phyloP scores from a whole-genome alignment of 2,329 filamentous ascomycete species.

The Trichoderma semiorbis region DNA sequence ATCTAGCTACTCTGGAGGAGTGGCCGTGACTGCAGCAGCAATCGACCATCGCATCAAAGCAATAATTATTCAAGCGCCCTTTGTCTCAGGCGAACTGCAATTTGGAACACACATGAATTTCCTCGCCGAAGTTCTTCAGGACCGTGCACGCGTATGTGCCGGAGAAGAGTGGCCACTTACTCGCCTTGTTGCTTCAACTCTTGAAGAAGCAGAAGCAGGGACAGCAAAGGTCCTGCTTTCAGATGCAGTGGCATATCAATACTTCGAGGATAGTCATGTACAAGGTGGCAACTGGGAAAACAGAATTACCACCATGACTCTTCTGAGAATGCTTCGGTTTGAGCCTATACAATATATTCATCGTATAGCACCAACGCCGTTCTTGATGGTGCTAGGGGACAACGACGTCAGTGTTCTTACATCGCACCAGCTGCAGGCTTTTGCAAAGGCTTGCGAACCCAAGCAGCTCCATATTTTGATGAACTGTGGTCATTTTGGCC shows the following conservation, averaged over 20 bases:
- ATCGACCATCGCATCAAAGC: neutral
- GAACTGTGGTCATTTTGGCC: neutral
- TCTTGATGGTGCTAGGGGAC: neutral
- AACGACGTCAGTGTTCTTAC: neutral
- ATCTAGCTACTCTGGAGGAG: conserved; percentile 1
- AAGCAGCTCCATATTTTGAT: neutral
- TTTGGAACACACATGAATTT: too few relatives aligned
- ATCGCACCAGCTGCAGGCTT: neutral
- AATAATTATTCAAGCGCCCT: neutral
- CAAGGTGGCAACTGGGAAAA: neutral
- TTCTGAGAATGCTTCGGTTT: neutral
- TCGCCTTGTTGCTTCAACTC: neutral
- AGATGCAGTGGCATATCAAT: neutral
- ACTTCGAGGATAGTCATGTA: neutral
- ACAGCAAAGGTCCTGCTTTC: neutral
- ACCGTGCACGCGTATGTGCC: neutral
- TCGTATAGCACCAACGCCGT: neutral
- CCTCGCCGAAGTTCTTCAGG: neutral
- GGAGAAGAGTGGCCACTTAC: neutral
- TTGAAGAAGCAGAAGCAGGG: neutral
- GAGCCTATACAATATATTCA: neutral
- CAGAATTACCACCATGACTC: neutral
- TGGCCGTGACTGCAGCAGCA: neutral
- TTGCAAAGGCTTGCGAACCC: neutral
- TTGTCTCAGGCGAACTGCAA: too few relatives aligned